Evolutionary conservation across 2,329 filamentous ascomycete species (phyloP), one percentile per base, ranked within the genome.

Genomic region (Aspergillus uvarum): DNA sequence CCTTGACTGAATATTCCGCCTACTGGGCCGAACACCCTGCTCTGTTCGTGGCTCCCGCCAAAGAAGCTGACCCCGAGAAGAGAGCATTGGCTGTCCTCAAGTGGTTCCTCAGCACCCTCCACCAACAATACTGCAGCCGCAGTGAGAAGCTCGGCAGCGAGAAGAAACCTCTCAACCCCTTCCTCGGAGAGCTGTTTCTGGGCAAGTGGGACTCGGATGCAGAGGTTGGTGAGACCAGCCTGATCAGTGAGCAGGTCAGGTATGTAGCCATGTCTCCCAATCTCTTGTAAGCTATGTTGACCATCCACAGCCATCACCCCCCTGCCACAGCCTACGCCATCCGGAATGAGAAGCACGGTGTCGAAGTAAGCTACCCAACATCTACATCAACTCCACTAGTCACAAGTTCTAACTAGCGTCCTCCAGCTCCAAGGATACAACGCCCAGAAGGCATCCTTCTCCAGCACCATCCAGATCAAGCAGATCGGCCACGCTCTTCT

Each of bases 91-190:
- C 94, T 35, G 94, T 98, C n/a, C 81, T 97, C 69, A 96, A 94
- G 77, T 98, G 94, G 94, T 98, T 97, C 80, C 80, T 98, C 58
- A 93, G 88, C 71, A 96, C 93, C 3, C 82, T 98, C 55, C 96
- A 95, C 80, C 91, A 96, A 77, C 92, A 96, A 56, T 89, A 89
- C 74, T 85, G 83, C 68, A 87, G 82, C 68, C 81, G 86, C 60
- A 96, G 91, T 73, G 93, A 97, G 74, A 87, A 88, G 74, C 77
- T 87, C 65, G 92, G 92, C 53, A 95, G 92, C 72, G 94, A 97
- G 82, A 98, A 98, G 87, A 99, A 98, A 82, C 94, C 94, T 2
- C 80, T 99, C 61, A 98, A 99, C 73, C 95, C 95, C 0, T 98
- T 99, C 79, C 80, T 99, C 38, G 94, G 94, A 59, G 94, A 99